Conservation (phyloP, 306 rosid species). For the Prinsepia uniflora region DNA sequence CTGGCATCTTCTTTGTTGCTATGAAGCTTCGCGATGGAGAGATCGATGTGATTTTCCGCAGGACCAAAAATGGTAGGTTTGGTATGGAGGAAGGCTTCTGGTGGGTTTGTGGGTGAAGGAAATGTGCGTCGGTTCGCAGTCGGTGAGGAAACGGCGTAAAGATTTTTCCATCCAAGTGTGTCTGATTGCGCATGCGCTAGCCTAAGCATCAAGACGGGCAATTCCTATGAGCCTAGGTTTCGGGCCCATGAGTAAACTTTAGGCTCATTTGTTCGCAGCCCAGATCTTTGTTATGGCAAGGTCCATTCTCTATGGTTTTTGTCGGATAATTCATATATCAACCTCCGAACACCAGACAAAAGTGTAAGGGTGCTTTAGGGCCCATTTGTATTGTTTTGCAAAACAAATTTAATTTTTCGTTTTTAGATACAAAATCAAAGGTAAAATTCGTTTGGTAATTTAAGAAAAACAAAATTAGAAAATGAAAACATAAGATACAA, state of each 20-base stretch:
- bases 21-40: too few relatives aligned
- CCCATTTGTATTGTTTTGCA: too few relatives aligned
- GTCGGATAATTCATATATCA: too few relatives aligned
- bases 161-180: neutral
- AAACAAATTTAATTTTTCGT: too few relatives aligned
- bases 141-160: slow-evolving; percentile 24
- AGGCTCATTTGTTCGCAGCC: neutral
- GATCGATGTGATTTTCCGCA: slow-evolving; percentile 6
- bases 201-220: neutral
- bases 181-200: slow-evolving; percentile 14
- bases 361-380: too few relatives aligned
- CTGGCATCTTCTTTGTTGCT: slow-evolving; percentile 40
- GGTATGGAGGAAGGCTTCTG: neutral
- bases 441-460: too few relatives aligned
- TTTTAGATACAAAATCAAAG: too few relatives aligned
- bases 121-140: slow-evolving; percentile 25
- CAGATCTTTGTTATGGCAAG: too few relatives aligned
- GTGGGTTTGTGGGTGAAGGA: neutral
- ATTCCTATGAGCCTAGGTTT: neutral
- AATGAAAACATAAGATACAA: too few relatives aligned
- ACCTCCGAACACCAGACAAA: too few relatives aligned
- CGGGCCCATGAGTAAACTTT: neutral
- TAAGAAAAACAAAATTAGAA: too few relatives aligned
- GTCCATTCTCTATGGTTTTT: too few relatives aligned
- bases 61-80: neutral